Evolutionary conservation across 2,329 filamentous ascomycete genomes (phyloP).

Genomic region (Ilyonectria sp.): DNA sequence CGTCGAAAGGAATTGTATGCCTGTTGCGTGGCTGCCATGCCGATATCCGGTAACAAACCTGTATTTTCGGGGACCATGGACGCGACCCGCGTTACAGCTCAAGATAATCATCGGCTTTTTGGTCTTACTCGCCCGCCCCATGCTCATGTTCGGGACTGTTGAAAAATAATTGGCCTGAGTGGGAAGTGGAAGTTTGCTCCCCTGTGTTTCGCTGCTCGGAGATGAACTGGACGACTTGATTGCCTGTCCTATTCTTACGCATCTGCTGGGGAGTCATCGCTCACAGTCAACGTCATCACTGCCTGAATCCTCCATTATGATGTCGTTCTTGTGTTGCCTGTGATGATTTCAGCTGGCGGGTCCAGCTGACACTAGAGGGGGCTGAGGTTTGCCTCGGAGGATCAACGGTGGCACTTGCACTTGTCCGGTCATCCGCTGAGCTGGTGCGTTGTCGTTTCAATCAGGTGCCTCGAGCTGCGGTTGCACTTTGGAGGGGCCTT

Average conservation of each 20-base stretch:
- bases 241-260: not conserved
- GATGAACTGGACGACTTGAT: not conserved
- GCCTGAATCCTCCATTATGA: not conserved
- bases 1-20: not conserved
- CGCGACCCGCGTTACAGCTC: constrained; percentile 9
- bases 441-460: not conserved
- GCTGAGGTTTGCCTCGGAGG: constrained; percentile 15
- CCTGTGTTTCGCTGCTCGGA: not conserved
- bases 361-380: constrained; percentile 3
- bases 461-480: not conserved
- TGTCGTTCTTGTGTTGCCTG: not conserved
- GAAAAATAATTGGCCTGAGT: not conserved
- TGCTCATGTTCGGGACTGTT: not conserved
- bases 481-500: not conserved
- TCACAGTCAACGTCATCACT: not conserved
- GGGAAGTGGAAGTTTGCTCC: no score
- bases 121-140: not conserved
- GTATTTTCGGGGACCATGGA: constrained; percentile 1
- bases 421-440: constrained; percentile 8
- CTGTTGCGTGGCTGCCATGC: constrained; percentile 1
- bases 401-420: constrained; percentile 1
- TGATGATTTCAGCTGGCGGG: not conserved
- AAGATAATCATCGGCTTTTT: not conserved
- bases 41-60: not conserved
- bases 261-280: no score